phyloP scores from a whole-genome alignment of 345 rosid species.

The Erodium maritimum region DNA sequence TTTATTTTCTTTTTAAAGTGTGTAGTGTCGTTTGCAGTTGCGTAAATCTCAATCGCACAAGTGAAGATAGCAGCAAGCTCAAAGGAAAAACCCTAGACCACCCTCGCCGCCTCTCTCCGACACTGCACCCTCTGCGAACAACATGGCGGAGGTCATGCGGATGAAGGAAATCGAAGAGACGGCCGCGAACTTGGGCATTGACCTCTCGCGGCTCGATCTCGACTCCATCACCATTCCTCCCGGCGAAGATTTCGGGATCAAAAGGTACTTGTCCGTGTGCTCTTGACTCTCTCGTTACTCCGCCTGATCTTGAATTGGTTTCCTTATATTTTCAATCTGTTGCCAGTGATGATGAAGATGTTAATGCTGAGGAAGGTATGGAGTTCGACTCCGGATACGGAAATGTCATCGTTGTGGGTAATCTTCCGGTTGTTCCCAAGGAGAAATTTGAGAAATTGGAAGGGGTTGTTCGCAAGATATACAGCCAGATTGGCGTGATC shows the following conservation, averaged over 20 bases:
- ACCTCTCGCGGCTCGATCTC: background rate
- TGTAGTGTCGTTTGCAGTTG: too few relatives aligned
- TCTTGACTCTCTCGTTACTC: background rate
- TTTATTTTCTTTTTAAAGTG: too few relatives aligned
- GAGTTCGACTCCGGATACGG: conserved; percentile 25
- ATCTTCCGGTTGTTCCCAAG: conserved; percentile 21
- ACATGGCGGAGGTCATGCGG: too few relatives aligned
- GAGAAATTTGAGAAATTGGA: conserved; percentile 32
- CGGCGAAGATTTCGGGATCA: background rate
- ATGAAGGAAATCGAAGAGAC: background rate
- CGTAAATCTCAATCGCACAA: too few relatives aligned
- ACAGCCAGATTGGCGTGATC: conserved; percentile 20
- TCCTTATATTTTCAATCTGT: background rate
- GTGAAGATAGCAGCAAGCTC: too few relatives aligned
- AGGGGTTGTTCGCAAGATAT: conserved; percentile 17
- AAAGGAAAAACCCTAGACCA: too few relatives aligned
- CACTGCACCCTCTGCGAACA: too few relatives aligned
- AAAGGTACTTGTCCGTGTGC: background rate
- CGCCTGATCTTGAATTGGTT: background rate
- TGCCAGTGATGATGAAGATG: conserved; percentile 24
- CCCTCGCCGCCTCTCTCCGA: too few relatives aligned
- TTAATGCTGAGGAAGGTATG: conserved; percentile 13
- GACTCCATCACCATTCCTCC: background rate
- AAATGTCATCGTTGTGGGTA: conserved; percentile 22
- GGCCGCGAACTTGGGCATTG: background rate